Evolutionary conservation across 106 monocot species (phyloP), one percentile per base, ranked within the genome.

Genomic region (Dioscorea alata): DNA sequence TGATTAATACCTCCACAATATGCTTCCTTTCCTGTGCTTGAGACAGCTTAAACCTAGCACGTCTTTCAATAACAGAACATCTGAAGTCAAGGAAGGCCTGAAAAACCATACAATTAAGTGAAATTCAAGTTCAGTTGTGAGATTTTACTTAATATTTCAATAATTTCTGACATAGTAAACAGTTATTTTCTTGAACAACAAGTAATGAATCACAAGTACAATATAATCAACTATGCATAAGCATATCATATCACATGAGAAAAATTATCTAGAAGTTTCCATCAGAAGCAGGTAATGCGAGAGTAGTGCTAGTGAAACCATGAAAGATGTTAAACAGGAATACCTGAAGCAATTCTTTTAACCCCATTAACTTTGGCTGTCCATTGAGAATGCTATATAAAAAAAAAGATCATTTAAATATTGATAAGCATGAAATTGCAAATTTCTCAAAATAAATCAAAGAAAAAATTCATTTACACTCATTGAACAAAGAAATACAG

Each of bases 41-140:
- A 54, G 82, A 84, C 68, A 92, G 97, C 72, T 92, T 92, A 82
- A 76, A 92, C 76, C 65, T 92, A 23, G 97, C 82, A 78, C 97
- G 92, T 42, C 97, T 92, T 82, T 92, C 92, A 60, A 97, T 80
- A 59, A 97, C 81, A 48, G 84, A 89, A 53, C 86, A 82, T 80
- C 97, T 84, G 74, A 97, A 97, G 59, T 97, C 89, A 61, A 97
- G 80, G 67, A 97, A 97, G 12, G 92, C 89, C 97, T 97, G 80
- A 48, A 80, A 70, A 13, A 61, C 24, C 24, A 42, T 42, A 42
- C 28, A 42, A 42, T 42, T 42, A 8, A 42, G 42, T 42, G 10
- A 10, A 42, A 10, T 8, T 42, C 2, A 0, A 42, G 42, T 42
- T 10, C 6, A 42, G 42, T 42, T 8, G 2, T 42, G 42, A 3